phyloP scores from a whole-genome alignment of 2,329 filamentous ascomycete genomes.

The Alternaria viburni region DNA sequence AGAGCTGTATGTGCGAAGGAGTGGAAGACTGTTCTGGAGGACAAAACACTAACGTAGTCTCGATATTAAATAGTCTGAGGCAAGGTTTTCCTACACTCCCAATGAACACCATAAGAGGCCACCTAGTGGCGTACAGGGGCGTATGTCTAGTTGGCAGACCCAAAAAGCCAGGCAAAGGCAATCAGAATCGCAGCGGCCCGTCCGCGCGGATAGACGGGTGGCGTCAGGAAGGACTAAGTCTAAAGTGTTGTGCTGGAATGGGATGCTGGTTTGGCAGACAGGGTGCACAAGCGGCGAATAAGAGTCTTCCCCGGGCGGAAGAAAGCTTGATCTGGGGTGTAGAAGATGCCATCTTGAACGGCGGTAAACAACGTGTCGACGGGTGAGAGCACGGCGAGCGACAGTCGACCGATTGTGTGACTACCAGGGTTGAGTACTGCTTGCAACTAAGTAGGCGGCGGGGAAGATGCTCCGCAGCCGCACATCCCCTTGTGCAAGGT shows the following conservation, averaged over 20 bases:
- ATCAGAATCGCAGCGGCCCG: constrained; percentile 45
- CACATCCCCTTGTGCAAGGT: constrained; percentile 8
- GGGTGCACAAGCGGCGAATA: constrained; percentile 26
- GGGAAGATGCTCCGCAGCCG: constrained; percentile 22
- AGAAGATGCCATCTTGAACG: constrained; percentile 5
- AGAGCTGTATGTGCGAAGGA: background rate
- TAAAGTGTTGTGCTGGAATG: constrained; percentile 34
- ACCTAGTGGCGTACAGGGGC: constrained; percentile 26
- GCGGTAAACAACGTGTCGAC: constrained; percentile 39
- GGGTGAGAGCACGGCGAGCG: constrained; percentile 19
- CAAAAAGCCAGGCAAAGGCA: constrained; percentile 28
- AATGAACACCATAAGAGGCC: background rate
- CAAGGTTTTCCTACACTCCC: constrained; percentile 9
- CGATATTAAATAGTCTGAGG: constrained; percentile 36
- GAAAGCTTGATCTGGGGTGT: constrained; percentile 13
- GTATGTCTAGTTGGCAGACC: constrained; percentile 34
- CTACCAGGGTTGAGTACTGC: constrained; percentile 21
- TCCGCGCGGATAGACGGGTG: constrained; percentile 45
- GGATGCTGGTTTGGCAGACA: constrained; percentile 24
- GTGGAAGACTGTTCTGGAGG: background rate
- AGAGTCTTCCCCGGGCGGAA: constrained; percentile 19
- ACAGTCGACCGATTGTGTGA: constrained; percentile 22
- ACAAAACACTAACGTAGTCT: constrained; percentile 28
- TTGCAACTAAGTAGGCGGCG: constrained; percentile 15
- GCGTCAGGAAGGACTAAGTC: constrained; percentile 30